phyloP scores from a whole-genome alignment of 805 yeast species.

The Cyberlindnera veronae region DNA sequence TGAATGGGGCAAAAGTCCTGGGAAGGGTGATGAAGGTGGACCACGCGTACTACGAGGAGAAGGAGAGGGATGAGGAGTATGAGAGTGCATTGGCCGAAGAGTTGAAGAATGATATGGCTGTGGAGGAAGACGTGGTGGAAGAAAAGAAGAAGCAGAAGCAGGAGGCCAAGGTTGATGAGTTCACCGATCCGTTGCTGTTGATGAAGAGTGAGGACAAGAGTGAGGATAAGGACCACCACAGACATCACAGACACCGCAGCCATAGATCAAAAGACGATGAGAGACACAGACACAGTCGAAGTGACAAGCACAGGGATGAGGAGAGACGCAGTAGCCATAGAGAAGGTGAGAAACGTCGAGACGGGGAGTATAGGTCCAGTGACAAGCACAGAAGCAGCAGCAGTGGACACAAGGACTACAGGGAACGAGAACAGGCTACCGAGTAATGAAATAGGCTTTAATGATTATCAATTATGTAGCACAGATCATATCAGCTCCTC shows the following conservation, averaged over 20 bases:
- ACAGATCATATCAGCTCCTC: slow-evolving; percentile 23
- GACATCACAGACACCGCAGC: slow-evolving; percentile 3
- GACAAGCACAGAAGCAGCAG: no score
- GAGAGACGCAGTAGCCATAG: no score
- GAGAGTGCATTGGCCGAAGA: slow-evolving; percentile 35
- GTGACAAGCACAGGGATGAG: no score
- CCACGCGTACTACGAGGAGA: slow-evolving; percentile 61
- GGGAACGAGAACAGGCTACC: no score
- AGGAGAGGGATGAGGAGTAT: slow-evolving; percentile 48
- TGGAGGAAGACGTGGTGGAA: slow-evolving; percentile 6
- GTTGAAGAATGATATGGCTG: slow-evolving; percentile 29
- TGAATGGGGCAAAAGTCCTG: slow-evolving; percentile 61
- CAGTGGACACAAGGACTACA: no score
- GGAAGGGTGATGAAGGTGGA: slow-evolving; percentile 60
- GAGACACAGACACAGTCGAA: no score
- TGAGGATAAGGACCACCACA: neutral
- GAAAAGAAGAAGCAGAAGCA: slow-evolving; percentile 1
- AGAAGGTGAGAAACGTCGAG: no score
- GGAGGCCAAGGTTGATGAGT: slow-evolving; percentile 19
- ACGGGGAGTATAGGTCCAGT: no score
- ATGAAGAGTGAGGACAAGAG: slow-evolving; percentile 12
- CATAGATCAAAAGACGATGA: neutral
- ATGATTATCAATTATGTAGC: no score
- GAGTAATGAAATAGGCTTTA: no score
- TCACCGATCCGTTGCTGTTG: slow-evolving; percentile 24